Percentiles rank a stretch among this genome's conserved stretches.
These are phyloP conservation scores for Wickerhamiella allomyrinae DNA, from an alignment of 805 yeast genomes.

Conservation along the genomic window DNA sequence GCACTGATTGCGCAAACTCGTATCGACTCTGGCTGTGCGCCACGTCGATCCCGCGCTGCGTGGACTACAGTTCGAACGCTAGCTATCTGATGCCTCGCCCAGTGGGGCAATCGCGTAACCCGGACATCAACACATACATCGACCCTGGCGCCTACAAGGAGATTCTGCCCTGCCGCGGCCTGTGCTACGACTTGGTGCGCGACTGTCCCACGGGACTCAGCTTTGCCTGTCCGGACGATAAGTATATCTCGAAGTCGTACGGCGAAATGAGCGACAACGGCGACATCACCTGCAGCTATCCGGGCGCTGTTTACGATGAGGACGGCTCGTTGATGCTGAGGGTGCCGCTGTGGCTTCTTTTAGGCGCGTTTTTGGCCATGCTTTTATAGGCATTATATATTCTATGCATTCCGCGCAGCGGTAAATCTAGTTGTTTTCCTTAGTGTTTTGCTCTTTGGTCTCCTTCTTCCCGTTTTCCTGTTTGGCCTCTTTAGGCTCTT, in stretches of 20 bases:
- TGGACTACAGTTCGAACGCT: constrained; percentile 27
- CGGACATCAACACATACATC: constrained; percentile 38
- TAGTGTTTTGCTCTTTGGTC: neutral
- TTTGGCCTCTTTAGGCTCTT: too few relatives aligned
- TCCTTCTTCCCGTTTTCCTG: neutral
- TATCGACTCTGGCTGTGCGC: constrained; percentile 85
- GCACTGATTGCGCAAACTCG: constrained; percentile 55
- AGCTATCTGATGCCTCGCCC: constrained; percentile 31
- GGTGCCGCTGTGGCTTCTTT: constrained; percentile 7
- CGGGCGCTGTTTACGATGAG: constrained; percentile 24
- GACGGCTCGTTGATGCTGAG: constrained; percentile 6
- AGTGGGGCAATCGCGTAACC: constrained; percentile 43
- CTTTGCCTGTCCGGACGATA: constrained; percentile 51
- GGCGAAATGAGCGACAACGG: constrained; percentile 22
- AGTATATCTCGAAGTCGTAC: constrained; percentile 16
- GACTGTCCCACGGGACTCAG: constrained; percentile 72
- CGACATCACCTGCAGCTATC: constrained; percentile 25
- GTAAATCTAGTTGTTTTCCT: neutral
- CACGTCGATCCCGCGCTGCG: constrained; percentile 76
- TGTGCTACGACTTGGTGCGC: constrained; percentile 63
- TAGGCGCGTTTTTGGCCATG: neutral
- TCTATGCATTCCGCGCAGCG: neutral
- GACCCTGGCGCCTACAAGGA: constrained; percentile 58
- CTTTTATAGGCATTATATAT: neutral
- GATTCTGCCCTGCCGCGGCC: constrained; percentile 70